These are phyloP conservation scores for Globisporangium ultimum DNA, from an alignment of 352 stramenopile genomes.

Conservation along the genomic window DNA sequence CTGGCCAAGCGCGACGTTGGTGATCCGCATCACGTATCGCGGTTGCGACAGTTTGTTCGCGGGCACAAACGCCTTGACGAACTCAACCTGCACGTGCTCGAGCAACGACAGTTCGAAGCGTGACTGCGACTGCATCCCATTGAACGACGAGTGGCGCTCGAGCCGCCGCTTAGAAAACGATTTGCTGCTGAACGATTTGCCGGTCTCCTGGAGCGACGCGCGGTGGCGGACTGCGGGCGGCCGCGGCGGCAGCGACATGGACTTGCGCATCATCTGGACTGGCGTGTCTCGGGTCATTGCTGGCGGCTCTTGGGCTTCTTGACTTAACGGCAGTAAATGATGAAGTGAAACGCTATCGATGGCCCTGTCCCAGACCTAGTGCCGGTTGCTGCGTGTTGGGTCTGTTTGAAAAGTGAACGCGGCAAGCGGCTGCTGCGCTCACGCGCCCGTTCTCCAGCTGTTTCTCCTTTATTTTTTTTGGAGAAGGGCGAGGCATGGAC, in stretches of 20 bases:
- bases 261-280: conserved; percentile 23
- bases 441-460: no score
- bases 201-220: conserved; percentile 37
- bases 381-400: no score
- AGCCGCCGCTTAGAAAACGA: conserved; percentile 47
- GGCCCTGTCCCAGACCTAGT: no score
- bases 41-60: conserved; percentile 64
- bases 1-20: conserved; percentile 57
- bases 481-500: no score
- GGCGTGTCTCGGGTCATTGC: no score
- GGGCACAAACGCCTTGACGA: conserved; percentile 74
- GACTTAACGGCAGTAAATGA: no score
- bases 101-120: conserved; percentile 69
- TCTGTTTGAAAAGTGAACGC: no score
- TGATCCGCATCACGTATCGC: conserved; percentile 79
- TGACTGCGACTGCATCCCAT: conserved; percentile 13
- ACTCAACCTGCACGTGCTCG: conserved; percentile 74
- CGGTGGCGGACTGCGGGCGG: conserved; percentile 26
- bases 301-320: no score
- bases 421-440: no score
- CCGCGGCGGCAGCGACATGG: conserved; percentile 33
- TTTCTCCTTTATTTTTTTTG: no score
- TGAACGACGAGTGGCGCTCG: conserved; percentile 44
- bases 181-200: conserved; percentile 20
- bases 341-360: no score